These are phyloP conservation scores for Hymenoscyphus occultus DNA, from an alignment of 2,329 filamentous ascomycete genomes.

Conservation along the genomic window DNA sequence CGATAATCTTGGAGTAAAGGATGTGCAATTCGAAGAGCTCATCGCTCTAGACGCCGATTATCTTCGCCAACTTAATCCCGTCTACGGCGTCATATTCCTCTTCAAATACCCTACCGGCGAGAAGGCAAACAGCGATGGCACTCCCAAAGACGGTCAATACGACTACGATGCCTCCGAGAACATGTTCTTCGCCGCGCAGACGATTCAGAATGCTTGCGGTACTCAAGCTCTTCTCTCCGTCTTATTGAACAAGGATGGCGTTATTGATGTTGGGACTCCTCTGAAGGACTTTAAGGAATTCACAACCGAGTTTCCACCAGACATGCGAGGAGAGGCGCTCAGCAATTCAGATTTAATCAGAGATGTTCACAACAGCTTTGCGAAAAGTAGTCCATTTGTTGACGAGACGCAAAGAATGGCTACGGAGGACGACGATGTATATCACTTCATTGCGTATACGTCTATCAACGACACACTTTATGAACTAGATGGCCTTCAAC, in stretches of 20 bases:
- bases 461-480: constrained; percentile 77
- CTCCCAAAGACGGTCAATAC: constrained; percentile 77
- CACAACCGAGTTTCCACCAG: constrained; percentile 62
- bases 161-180: constrained; percentile 71
- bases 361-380: constrained; percentile 70
- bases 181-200: constrained; percentile 94
- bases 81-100: constrained; percentile 97
- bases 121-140: constrained; percentile 51
- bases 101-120: constrained; percentile 89
- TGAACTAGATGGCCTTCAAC: constrained; percentile 93
- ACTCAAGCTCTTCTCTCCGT: constrained; percentile 93
- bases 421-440: constrained; percentile 80
- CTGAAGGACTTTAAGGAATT: constrained; percentile 70
- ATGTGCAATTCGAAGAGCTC: constrained; percentile 96
- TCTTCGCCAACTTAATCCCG: constrained; percentile 67
- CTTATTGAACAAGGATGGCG: constrained; percentile 74
- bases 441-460: constrained; percentile 97
- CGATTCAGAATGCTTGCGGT: constrained; percentile 97
- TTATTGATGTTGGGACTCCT: constrained; percentile 59
- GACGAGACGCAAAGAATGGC: constrained; percentile 79
- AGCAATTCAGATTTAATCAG: constrained; percentile 61
- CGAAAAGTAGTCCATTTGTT: constrained; percentile 79
- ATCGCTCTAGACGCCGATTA: constrained; percentile 79
- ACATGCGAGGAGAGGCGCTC: constrained; percentile 67
- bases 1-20: constrained; percentile 84